Evolutionary conservation across 352 stramenopile species (phyloP).

Genomic region (Paralagenidium karlingii): DNA sequence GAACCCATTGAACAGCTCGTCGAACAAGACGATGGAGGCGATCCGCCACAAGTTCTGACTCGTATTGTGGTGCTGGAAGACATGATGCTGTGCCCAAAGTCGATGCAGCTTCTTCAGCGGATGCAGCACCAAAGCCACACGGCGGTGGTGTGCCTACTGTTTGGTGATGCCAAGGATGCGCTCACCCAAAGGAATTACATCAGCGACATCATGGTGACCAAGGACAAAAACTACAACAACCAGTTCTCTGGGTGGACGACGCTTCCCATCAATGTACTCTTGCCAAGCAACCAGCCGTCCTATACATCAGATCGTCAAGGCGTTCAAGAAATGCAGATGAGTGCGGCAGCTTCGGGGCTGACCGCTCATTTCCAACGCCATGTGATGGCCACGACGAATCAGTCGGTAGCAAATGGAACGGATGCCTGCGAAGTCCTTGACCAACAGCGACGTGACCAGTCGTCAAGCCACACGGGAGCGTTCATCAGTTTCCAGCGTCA

Average conservation of each 20-base stretch:
- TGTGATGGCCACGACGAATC: no score
- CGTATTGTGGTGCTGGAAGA: no score
- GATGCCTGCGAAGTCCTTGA: no score
- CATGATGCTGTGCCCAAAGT: slow-evolving; percentile 7
- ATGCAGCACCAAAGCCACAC: slow-evolving; percentile 5
- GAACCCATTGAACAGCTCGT: no score
- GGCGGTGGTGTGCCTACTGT: slow-evolving; percentile 19
- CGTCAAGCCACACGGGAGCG: slow-evolving; percentile 7
- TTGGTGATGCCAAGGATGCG: slow-evolving; percentile 4
- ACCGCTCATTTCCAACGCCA: no score
- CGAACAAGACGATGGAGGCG: no score
- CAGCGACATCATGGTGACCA: slow-evolving; percentile 26
- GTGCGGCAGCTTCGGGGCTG: no score
- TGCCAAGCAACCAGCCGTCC: no score
- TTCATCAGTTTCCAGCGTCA: slow-evolving; percentile 21
- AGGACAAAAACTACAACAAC: slow-evolving; percentile 29
- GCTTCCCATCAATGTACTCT: slow-evolving; percentile 12
- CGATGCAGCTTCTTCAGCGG: not conserved
- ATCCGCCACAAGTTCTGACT: no score
- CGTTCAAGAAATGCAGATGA: no score
- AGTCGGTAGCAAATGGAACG: no score
- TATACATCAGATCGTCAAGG: no score
- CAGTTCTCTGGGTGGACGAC: slow-evolving; percentile 25
- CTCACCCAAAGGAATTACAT: slow-evolving; percentile 21
- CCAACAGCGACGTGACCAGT: slow-evolving; percentile 6